A percentile compares a stretch with the other conserved stretches of the same genome.
These are phyloP conservation scores for Kodamaea laetipori DNA, from an alignment of 805 yeast species.

Conservation along the genomic window DNA sequence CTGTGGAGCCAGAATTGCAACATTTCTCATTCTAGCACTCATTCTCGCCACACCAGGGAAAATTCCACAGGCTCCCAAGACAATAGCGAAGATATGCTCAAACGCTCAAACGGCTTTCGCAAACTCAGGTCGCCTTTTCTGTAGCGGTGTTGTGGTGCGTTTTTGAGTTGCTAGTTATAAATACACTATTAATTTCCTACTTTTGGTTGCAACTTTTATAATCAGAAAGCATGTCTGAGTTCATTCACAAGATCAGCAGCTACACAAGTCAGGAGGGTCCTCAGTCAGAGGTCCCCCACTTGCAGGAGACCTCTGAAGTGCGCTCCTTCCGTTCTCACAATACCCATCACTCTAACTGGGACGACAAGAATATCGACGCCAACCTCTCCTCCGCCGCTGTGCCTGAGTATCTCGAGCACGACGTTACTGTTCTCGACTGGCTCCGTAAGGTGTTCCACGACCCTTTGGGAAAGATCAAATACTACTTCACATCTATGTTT, in stretches of 20 bases:
- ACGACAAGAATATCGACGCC: conserved; percentile 10
- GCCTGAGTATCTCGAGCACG: conserved; percentile 40
- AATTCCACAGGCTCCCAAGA: too few relatives aligned
- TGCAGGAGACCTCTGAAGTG: conserved; percentile 19
- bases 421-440: conserved; percentile 38
- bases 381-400: conserved; percentile 21
- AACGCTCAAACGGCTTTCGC: conserved; percentile 7
- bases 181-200: conserved; percentile 3
- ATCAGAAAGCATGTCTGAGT: conserved; percentile 15
- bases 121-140: not conserved
- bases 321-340: conserved; percentile 12
- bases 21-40: not conserved
- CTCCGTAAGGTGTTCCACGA: conserved; percentile 28
- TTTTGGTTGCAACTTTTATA: conserved; percentile 3
- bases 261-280: conserved; percentile 17
- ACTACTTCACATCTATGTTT: conserved; percentile 65
- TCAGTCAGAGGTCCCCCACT: conserved; percentile 26
- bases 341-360: conserved; percentile 20
- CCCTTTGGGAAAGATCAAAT: conserved; percentile 42
- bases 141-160: not conserved
- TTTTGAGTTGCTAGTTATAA: not conserved
- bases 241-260: conserved; percentile 13
- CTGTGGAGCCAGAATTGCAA: conserved; percentile 9
- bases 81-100: not conserved
- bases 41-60: conserved; percentile 8